Percentiles rank a stretch among this genome's conserved stretches.
Evolutionary conservation across 2,329 filamentous ascomycete species (phyloP).

Genomic region (Sporothrix mexicana): DNA sequence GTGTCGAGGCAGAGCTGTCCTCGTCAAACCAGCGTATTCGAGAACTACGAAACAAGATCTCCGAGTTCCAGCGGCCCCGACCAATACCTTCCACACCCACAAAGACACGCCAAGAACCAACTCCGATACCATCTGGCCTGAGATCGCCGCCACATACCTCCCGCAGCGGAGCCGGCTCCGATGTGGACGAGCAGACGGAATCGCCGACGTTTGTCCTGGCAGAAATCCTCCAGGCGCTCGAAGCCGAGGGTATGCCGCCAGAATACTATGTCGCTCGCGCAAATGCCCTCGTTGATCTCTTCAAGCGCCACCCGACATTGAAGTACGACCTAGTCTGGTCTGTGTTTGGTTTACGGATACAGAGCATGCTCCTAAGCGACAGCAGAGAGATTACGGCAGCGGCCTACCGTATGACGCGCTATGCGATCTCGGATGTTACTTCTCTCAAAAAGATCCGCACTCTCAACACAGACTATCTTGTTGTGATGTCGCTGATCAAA

Average conservation of each 20-base stretch:
- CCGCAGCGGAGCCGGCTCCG: conserved; percentile 62
- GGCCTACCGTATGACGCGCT: conserved; percentile 89
- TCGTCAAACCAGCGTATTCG: conserved; percentile 79
- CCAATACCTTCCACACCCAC: conserved; percentile 59
- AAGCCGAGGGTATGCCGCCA: conserved; percentile 82
- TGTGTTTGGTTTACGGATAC: conserved; percentile 89
- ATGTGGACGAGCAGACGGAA: conserved; percentile 73
- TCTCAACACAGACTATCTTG: conserved; percentile 89
- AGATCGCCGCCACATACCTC: conserved; percentile 65
- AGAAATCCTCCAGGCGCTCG: conserved; percentile 87
- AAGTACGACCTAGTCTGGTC: conserved; percentile 98
- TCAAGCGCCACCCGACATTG: conserved; percentile 87
- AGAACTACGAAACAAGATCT: conserved; percentile 64
- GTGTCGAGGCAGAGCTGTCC: conserved; percentile 86
- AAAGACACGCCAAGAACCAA: conserved; percentile 55
- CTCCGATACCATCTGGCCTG: conserved; percentile 52
- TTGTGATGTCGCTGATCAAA: conserved; percentile 90
- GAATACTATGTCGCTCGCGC: conserved; percentile 95
- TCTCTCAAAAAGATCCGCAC: conserved; percentile 87
- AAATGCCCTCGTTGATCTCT: conserved; percentile 93
- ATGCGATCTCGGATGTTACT: conserved; percentile 89
- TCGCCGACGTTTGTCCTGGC: conserved; percentile 90
- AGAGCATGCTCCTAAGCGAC: conserved; percentile 94
- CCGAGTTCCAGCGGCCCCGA: conserved; percentile 62
- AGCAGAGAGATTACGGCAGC: conserved; percentile 95